phyloP scores from a whole-genome alignment of 176 grass and related monocot species.

The Aegilops longissima region DNA sequence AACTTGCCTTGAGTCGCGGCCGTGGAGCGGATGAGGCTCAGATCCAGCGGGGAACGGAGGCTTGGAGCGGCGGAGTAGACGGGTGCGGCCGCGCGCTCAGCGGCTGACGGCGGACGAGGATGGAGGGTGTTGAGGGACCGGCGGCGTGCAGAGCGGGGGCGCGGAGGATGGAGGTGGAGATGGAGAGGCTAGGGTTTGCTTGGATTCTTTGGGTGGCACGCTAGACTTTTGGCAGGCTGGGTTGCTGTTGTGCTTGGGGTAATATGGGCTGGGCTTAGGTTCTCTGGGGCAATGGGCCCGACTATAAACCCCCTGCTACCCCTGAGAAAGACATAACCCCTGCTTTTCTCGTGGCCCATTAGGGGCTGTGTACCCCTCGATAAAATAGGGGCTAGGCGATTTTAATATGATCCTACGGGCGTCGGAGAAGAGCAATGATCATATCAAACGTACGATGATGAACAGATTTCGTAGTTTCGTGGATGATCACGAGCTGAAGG shows the following conservation, averaged over 20 bases:
- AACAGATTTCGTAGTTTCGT: too few relatives aligned
- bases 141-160: not conserved
- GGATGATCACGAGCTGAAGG: too few relatives aligned
- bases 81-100: not conserved
- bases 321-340: too few relatives aligned
- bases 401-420: too few relatives aligned
- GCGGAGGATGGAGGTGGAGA: not conserved
- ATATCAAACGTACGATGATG: too few relatives aligned
- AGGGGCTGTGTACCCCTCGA: too few relatives aligned
- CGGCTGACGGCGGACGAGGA: not conserved
- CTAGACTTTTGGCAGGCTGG: constrained; percentile 13
- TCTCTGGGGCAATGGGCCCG: not conserved
- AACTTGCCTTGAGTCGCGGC: not conserved
- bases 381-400: too few relatives aligned
- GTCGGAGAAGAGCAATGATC: too few relatives aligned
- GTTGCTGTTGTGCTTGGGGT: not conserved
- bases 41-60: not conserved
- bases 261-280: not conserved
- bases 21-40: not conserved
- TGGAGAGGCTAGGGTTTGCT: constrained; percentile 7
- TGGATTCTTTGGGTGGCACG: not conserved
- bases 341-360: too few relatives aligned
- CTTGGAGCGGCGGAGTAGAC: not conserved
- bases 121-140: not conserved
- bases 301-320: too few relatives aligned